Base-by-base conservation (phyloP, 2,329 filamentous ascomycete genomes). In the Metarhizium humberi region DNA sequence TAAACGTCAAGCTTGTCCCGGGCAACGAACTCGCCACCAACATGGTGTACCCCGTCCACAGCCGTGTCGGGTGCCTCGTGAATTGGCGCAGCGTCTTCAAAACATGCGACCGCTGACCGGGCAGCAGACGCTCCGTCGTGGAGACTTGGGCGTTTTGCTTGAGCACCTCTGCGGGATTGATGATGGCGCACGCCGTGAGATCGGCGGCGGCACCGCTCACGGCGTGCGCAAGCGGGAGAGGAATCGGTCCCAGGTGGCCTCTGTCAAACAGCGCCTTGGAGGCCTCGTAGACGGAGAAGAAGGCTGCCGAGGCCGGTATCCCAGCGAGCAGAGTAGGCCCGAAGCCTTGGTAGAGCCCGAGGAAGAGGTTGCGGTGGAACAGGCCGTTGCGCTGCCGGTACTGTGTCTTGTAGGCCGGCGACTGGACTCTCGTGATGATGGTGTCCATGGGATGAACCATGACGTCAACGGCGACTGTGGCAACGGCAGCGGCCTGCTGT, bases 131-230 rank as follows among this genome's bases (percentile, higher is more conserved):
- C 18, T 43, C 50, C 34, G 40, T 51, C 32, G n/a, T 36, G n/a
- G 51, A 53, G 6, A 61, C 55, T 49, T 61, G 60, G 18, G 60
- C 60, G 18, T 61, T 61, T 56, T 61, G 60, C 51, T 61, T 61
- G 40, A 61, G 20, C 13, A 61, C 59, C 49, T 61, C 60, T 16
- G 60, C 60, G 3, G 60, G 60, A 13, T 58, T 58, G 49, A 55
- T 54, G 1, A 61, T 59, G 40, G 57, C 60, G 32, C 59, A 60
- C 42, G 52, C 54, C 18, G 58, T 59, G 13, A 58, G 51, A 25
- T 59, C 58, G 2, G 57, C 60, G 13, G 51, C 56, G 8, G 60
- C 60, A 43, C 60, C 58, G 43, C 59, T 57, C 4, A 55, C n/a
- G 0, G 54, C 60, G 16, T 60, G 51, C 7, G 50, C 52, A 4